Evolutionary conservation across 2,329 filamentous ascomycete genomes (phyloP).

Genomic region (Colletotrichum gloeosporioides): DNA sequence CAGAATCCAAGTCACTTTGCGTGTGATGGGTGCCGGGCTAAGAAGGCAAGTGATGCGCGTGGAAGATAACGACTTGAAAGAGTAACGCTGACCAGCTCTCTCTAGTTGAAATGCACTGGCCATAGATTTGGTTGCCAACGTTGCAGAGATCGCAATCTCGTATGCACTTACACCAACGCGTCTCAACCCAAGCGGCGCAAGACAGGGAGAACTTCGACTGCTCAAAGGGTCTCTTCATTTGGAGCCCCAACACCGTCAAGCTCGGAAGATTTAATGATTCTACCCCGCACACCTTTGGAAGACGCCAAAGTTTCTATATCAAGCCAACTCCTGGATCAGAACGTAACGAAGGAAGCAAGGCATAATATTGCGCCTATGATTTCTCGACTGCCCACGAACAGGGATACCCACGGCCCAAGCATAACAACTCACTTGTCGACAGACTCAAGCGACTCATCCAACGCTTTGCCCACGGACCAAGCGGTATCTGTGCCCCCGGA

Average conservation of each 20-base stretch:
- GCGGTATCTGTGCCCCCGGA: not conserved
- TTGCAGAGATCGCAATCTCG: not conserved
- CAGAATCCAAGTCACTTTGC: not conserved
- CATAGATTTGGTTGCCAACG: not conserved
- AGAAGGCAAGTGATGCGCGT: not conserved
- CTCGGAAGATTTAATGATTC: not conserved
- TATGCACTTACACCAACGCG: not conserved
- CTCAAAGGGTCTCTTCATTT: not conserved
- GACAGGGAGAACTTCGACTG: not conserved
- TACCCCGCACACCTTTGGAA: not conserved
- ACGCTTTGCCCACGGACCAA: not conserved
- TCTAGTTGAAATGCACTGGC: not conserved
- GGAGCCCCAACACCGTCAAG: not conserved
- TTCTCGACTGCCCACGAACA: not conserved
- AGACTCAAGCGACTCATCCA: not conserved
- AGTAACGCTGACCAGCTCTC: not conserved
- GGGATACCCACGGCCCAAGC: not conserved
- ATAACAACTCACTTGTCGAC: not conserved
- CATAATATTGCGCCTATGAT: not conserved
- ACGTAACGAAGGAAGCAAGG: not conserved
- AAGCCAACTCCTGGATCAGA: not conserved
- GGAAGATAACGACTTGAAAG: too few relatives aligned
- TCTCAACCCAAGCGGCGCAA: not conserved
- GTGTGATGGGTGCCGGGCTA: not conserved
- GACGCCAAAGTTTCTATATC: not conserved